phyloP scores from a whole-genome alignment of 352 stramenopile genomes.

The Globisporangium parvum region DNA sequence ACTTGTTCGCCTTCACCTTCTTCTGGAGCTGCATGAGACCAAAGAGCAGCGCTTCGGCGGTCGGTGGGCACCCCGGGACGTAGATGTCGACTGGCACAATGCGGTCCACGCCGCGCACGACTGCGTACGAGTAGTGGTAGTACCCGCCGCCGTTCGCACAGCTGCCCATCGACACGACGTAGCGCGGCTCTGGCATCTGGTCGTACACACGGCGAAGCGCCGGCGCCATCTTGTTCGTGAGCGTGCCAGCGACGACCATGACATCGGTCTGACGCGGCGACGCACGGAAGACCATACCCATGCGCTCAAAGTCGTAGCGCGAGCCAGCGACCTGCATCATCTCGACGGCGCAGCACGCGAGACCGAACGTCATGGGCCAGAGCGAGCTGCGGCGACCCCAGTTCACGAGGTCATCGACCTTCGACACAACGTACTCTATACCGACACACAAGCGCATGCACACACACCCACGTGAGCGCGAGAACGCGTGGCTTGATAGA shows the following conservation, averaged over 20 bases:
- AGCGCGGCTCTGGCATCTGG: slow-evolving; percentile 99
- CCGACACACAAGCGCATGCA: not conserved
- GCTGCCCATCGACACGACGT: slow-evolving; percentile 98
- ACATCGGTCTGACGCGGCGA: slow-evolving; percentile 95
- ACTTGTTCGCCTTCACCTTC: slow-evolving; percentile 99
- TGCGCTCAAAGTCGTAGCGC: slow-evolving; percentile 98
- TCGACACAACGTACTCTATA: slow-evolving; percentile 95
- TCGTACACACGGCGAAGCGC: slow-evolving; percentile 96
- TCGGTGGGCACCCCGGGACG: slow-evolving; percentile 98
- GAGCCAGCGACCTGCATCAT: slow-evolving; percentile 94
- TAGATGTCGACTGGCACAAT: slow-evolving; percentile 99
- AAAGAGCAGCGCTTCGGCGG: slow-evolving; percentile 97
- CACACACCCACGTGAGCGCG: not conserved
- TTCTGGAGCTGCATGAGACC: slow-evolving; percentile 98
- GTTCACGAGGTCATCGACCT: slow-evolving; percentile 98
- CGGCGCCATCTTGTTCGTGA: slow-evolving; percentile 99
- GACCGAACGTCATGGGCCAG: slow-evolving; percentile 99
- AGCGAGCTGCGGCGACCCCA: slow-evolving; percentile 96
- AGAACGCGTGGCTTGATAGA: not conserved
- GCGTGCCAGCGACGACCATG: slow-evolving; percentile 99
- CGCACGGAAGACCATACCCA: slow-evolving; percentile 98
- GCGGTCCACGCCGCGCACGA: slow-evolving; percentile 96
- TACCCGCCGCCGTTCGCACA: slow-evolving; percentile 96
- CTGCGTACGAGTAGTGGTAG: slow-evolving; percentile 96
- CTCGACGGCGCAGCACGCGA: slow-evolving; percentile 99